phyloP scores from a whole-genome alignment of 371 early-diverging fungal genomes.

The Blakeslea trispora region DNA sequence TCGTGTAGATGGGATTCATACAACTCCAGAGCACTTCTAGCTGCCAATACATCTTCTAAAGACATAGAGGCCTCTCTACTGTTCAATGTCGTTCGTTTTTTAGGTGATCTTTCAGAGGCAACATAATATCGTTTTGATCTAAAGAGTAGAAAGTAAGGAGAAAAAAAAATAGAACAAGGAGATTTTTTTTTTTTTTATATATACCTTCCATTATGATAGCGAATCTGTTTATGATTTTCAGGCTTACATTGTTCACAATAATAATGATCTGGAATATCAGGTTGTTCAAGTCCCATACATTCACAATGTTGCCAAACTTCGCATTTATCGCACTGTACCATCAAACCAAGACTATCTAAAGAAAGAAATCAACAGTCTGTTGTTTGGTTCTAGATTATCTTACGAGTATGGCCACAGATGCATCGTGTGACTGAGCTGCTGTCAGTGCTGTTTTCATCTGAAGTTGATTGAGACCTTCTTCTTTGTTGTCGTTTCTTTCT shows the following conservation, averaged over 20 bases:
- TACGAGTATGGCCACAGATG: constrained; percentile 73
- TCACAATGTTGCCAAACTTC: constrained; percentile 89
- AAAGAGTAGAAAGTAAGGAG: neutral
- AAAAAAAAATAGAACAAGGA: neutral
- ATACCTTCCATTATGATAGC: constrained; percentile 33
- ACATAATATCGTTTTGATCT: constrained; percentile 26
- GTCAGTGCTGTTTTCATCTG: constrained; percentile 43
- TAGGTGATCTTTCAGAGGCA: constrained; percentile 41
- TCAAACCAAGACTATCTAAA: constrained; percentile 61
- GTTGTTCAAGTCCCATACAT: constrained; percentile 76
- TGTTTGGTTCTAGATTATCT: constrained; percentile 5
- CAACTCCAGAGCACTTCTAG: constrained; percentile 38
- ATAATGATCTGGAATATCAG: constrained; percentile 78
- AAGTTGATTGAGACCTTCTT: constrained; percentile 33
- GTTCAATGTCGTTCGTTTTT: constrained; percentile 60
- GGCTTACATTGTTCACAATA: constrained; percentile 80
- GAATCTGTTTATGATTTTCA: constrained; percentile 21
- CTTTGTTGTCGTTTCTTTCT: constrained; percentile 11
- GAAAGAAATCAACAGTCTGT: neutral
- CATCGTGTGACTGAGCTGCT: constrained; percentile 76
- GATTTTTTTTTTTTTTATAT: constrained; percentile 8
- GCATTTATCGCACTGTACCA: constrained; percentile 89
- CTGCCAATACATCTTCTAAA: constrained; percentile 53
- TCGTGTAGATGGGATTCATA: constrained; percentile 18
- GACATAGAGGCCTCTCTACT: constrained; percentile 62